Base-by-base conservation (phyloP, 2,329 filamentous ascomycete genomes). In the Sordariomycetes sp. region DNA sequence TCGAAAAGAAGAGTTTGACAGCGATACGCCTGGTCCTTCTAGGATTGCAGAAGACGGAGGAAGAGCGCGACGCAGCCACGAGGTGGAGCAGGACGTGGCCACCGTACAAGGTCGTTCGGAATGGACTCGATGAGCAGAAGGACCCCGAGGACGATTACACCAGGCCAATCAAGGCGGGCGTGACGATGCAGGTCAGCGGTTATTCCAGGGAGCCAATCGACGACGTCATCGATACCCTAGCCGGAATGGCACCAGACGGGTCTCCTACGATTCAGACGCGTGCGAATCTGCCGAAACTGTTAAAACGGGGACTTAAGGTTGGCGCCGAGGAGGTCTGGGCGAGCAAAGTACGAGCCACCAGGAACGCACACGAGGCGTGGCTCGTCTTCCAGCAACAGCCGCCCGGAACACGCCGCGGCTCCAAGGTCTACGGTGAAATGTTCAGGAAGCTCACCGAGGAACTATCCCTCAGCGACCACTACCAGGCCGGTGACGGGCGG, bases 321-420 rank as follows among this genome's bases (percentile, higher is more conserved):
- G 50, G 51, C 13, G 52, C 55, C 39, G 58, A 62, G 24, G 54
- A 58, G 12, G 28, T 64, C 0, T 86, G 82, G 82, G 78, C 78
- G 39, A 76, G 78, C 59, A 76, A 74, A 32, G 74, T 86, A 48
- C 73, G 72, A 60, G 76, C 82, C 0, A 85, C 82, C 5, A 74
- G 82, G 25, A 83, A 85, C 62, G 70, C 76, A 1, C 74, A 78
- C 58, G 82, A 86, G 63, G 82, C 82, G 3, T 86, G 82, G 82
- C 72, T 70, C 5, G 68, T 71, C 51, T 76, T 79, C 59, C 70
- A 71, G 58, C 64, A 65, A 59, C 71, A 71, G 1, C 72, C 71
- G 1, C 59, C 64, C 25, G 68, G 62, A 15, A 61, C 68, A 58
- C 63, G 62, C 32, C 75, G 76, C 2, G 70, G 68, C 3, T 58